Conservation (phyloP, 2,329 filamentous ascomycete species). For the Alternaria ethzedia region DNA sequence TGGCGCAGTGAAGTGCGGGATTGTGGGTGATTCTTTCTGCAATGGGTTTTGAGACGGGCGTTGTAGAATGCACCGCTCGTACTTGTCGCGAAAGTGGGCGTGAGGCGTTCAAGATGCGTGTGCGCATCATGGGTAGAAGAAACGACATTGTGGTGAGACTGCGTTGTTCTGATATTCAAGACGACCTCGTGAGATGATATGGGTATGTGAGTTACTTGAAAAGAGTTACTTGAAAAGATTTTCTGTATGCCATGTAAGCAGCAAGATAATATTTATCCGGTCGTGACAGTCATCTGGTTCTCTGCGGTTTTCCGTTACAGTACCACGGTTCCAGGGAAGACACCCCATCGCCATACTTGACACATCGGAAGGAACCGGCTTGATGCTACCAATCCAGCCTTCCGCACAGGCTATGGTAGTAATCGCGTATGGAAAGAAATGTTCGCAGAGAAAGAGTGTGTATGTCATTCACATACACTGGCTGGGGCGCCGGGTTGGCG, state of each 20-base stretch:
- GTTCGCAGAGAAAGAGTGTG: accelerated
- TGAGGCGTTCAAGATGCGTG: neutral
- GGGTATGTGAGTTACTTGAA: neutral
- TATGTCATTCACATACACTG: neutral
- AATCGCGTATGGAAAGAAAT: neutral
- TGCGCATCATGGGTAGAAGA: neutral
- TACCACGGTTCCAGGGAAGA: neutral
- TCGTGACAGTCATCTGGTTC: neutral
- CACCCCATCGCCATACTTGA: neutral
- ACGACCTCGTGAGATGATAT: neutral
- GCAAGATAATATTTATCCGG: neutral
- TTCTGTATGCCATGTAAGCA: neutral
- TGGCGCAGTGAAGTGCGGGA: neutral
- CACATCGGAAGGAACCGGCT: neutral
- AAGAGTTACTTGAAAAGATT: too few relatives aligned
- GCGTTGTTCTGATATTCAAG: neutral
- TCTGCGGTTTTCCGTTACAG: neutral
- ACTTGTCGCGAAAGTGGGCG: neutral
- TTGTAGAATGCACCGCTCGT: conserved; percentile 15
- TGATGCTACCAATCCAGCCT: accelerated
- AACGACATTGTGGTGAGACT: neutral
- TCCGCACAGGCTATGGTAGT: neutral
- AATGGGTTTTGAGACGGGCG: neutral
- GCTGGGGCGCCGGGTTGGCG: neutral
- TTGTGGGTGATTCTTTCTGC: neutral